These are phyloP conservation scores for Pseudogymnoascus sp. DNA, from an alignment of 2,329 filamentous ascomycete genomes.

Conservation along the genomic window DNA sequence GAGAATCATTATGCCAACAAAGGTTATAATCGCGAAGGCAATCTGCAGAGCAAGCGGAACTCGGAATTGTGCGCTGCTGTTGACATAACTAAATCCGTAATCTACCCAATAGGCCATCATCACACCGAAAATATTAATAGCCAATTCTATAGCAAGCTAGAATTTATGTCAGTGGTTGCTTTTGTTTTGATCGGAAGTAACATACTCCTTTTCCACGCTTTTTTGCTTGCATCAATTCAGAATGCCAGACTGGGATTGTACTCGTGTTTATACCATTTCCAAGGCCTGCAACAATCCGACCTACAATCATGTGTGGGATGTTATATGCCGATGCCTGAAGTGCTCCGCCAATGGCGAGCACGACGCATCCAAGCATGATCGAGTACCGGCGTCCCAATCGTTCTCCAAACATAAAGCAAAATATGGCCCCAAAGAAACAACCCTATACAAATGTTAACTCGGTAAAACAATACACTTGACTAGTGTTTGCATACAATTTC, in stretches of 20 bases:
- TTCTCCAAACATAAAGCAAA: constrained; percentile 36
- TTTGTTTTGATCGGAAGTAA: not conserved
- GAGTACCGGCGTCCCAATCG: constrained; percentile 34
- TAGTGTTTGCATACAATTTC: constrained; percentile 33
- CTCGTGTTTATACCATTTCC: constrained; percentile 42
- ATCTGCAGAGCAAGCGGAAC: constrained; percentile 42
- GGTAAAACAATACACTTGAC: not conserved
- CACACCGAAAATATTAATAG: constrained; percentile 31
- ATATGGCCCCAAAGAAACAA: constrained; percentile 36
- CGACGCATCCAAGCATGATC: constrained; percentile 34
- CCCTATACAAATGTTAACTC: not conserved
- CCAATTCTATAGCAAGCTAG: constrained; percentile 25
- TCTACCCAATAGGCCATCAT: constrained; percentile 29
- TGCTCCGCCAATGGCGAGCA: constrained; percentile 36
- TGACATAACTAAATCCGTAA: constrained; percentile 32
- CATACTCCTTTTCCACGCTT: constrained; percentile 29
- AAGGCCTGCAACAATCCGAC: constrained; percentile 36
- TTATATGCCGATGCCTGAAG: constrained; percentile 34
- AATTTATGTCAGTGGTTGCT: not conserved
- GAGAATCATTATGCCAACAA: constrained; percentile 28
- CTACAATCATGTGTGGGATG: constrained; percentile 37
- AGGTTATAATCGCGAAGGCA: constrained; percentile 32
- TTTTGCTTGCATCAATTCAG: constrained; percentile 34
- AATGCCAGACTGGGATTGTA: constrained; percentile 41
- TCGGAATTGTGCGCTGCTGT: constrained; percentile 38